Base-by-base conservation (phyloP, 176 grass and related monocot genomes). In the Puccinellia tenuiflora region DNA sequence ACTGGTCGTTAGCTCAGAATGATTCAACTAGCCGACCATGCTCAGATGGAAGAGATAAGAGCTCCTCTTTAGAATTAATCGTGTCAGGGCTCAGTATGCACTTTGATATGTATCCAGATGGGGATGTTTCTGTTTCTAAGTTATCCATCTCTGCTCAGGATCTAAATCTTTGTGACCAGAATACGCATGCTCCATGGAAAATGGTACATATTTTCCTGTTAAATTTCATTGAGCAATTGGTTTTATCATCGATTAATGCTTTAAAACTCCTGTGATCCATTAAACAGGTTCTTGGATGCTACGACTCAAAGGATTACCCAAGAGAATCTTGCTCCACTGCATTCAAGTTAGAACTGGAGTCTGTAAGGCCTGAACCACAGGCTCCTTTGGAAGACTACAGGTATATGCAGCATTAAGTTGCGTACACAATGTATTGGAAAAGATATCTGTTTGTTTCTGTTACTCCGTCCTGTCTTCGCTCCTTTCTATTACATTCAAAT, bases 321-420 rank as follows among this genome's bases (percentile, higher is more conserved):
- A 99, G 92, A 90, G 89, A 99, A 85, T 99, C 96, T 40, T 90
- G 63, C 68, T 95, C 93, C 10, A 90, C 84, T 85, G 89, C 91
- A 90, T 95, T 99, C 74, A 92, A 78, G 34, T 88, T 99, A 54
- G 85, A 90, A 83, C 68, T 99, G 77, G 96, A 99, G 83, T 85
- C 91, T 83, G 93, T 99, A 38, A 95, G 91, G 57, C 93, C 96
- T 0, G 91, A 99, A 63, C 93, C 93, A 64, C 76, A 62, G 66
- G 88, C 76, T 85, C 96, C 96, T 88, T 79, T 99, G 67, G 96
- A 99, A 88, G 96, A 96, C 40, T 99, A 99, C 85, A 99, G 96
- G 96, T 95, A 83, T 59, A 42, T 69, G 37, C 35, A 48, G 29
- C 10, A 60, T 62, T 81, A 29, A 34, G 40, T 85, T 81, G 9